phyloP scores from a whole-genome alignment of 441 rosid genomes.

The Theobroma grandiflorum region DNA sequence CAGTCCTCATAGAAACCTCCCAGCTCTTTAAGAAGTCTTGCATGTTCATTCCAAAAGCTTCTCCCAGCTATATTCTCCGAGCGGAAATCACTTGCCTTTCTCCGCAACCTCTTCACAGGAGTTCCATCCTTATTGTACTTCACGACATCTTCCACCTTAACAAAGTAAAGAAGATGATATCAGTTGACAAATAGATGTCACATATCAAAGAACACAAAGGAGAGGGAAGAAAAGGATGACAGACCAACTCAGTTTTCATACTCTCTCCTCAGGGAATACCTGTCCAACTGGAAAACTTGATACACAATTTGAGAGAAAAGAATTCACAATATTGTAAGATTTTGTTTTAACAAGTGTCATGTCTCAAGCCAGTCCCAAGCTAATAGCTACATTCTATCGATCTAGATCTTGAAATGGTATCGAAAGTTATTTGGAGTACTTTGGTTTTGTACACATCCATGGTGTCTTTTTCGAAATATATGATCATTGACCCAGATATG shows the following conservation, averaged over 20 bases:
- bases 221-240: neutral
- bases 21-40: conserved; percentile 57
- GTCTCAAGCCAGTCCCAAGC: neutral
- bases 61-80: conserved; percentile 66
- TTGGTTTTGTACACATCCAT: neutral
- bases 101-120: conserved; percentile 81
- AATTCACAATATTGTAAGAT: neutral
- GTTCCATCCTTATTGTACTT: conserved; percentile 74
- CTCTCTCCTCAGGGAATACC: neutral
- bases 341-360: neutral
- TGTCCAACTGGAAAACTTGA: neutral
- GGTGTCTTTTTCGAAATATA: conserved; percentile 8
- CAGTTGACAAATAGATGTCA: neutral
- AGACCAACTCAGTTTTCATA: neutral
- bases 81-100: conserved; percentile 59
- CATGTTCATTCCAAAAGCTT: conserved; percentile 80
- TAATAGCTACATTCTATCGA: neutral
- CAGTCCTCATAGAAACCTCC: conserved; percentile 65
- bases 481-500: conserved; percentile 3
- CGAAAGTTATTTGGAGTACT: neutral
- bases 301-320: neutral
- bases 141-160: conserved; percentile 78
- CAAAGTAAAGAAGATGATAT: conserved; percentile 25
- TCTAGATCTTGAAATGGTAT: conserved; percentile 1
- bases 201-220: neutral